Conservation (phyloP, 257 asterid species). For the Fraxinus cuspidata region DNA sequence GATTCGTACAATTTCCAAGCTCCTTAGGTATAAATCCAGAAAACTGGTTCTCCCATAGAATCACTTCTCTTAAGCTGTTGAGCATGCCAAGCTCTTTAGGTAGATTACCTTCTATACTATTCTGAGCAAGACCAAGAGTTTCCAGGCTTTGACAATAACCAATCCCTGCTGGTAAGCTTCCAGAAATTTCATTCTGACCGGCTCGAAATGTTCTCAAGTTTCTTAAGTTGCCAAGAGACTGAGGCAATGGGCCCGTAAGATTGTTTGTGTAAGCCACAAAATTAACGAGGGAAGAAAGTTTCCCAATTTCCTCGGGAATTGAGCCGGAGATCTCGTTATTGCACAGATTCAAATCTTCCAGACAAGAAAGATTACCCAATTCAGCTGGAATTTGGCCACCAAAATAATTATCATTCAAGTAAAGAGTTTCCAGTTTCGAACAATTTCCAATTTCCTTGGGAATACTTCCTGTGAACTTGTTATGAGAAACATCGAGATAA, state of each 20-base stretch:
- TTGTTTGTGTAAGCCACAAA: conserved; percentile 83
- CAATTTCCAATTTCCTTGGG: conserved; percentile 76
- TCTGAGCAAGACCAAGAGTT: conserved; percentile 84
- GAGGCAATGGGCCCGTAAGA: conserved; percentile 73
- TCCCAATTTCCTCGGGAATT: conserved; percentile 71
- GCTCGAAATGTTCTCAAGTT: conserved; percentile 63
- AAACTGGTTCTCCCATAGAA: conserved; percentile 77
- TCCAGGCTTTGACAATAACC: conserved; percentile 56
- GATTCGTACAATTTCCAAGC: conserved; percentile 69
- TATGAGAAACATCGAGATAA: conserved; percentile 63
- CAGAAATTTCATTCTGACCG: conserved; percentile 80
- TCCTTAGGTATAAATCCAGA: conserved; percentile 74
- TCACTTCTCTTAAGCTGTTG: conserved; percentile 47
- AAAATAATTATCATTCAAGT: conserved; percentile 58
- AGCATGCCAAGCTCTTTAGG: conserved; percentile 85
- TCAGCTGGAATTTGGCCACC: conserved; percentile 69
- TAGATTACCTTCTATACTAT: conserved; percentile 56
- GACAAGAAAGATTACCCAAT: conserved; percentile 48
- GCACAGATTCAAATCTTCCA: conserved; percentile 55
- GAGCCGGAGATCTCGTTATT: conserved; percentile 71
- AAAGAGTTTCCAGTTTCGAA: conserved; percentile 46
- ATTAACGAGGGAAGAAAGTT: conserved; percentile 61
- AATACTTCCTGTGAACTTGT: conserved; percentile 56
- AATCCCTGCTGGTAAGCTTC: conserved; percentile 68
- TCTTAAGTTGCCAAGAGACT: conserved; percentile 60